Base-by-base conservation (phyloP, 805 yeast genomes). In the Tetrapisispora taiwanensis region DNA sequence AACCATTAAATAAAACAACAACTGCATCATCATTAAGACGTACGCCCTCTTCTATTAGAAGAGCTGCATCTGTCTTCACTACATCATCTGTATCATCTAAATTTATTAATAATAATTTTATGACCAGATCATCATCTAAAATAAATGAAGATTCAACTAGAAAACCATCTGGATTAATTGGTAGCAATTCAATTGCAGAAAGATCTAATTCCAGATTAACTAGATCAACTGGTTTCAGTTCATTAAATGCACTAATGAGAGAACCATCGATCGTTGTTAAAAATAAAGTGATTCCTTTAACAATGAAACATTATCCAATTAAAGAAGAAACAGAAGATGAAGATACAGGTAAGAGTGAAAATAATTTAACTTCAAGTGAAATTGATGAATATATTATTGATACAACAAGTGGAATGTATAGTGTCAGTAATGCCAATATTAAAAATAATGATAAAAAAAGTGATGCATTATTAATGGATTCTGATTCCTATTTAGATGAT, bases 211-310 rank as follows among this genome's bases (percentile, higher is more conserved):
- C 41, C 2, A 36, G 27, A 24, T 22, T 60, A 14, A 56, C 53
- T 9, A 56, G 63, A 47, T 60, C 65, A 19, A 41, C 44, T n/a
- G 60, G 57, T 10, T 50, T 57, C 4, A 37, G 40, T 24, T 52
- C 62, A 7, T 47, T 60, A 37, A 59, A 49, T 40, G 49, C 59
- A 8, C 41, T 60, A 7, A 54, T 55, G 5, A 56, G 66, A 47
- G 63, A 61, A 46, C 65, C 62, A 8, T 61, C 66, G 1, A 60
- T 61, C 20, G 67, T 61, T 14, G 65, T 62, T 18, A 59, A 56
- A 38, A 62, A 60, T 39, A 60, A 57, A 46, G 66, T 60, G 3
- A 61, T 62, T 19, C 65, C 65, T 30, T 42, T 62, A 18, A 50
- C 64, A 3, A 55, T 56, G 53, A 51, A 52, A 33, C 59, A 52